These are phyloP conservation scores for Vicia faba DNA, from an alignment of 306 rosid species.

Conservation along the genomic window DNA sequence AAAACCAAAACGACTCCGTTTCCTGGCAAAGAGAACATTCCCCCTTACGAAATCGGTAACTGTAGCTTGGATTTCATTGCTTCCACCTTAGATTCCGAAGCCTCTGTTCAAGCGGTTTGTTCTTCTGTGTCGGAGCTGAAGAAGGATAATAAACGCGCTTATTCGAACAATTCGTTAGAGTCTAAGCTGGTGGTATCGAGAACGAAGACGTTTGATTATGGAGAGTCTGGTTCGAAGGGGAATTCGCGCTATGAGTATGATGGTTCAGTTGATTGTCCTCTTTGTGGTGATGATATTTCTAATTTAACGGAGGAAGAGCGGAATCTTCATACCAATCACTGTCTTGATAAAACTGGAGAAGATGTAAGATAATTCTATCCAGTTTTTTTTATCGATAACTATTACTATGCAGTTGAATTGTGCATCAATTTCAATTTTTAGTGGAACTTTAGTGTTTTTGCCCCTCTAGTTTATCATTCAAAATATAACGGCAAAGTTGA, in stretches of 20 bases:
- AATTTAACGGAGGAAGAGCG: slow-evolving; percentile 60
- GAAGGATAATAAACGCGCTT: slow-evolving; percentile 35
- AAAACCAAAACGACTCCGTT: slow-evolving; percentile 35
- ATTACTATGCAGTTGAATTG: background rate
- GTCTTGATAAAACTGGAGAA: slow-evolving; percentile 58
- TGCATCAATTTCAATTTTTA: background rate
- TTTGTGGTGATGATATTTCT: slow-evolving; percentile 74
- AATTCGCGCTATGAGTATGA: slow-evolving; percentile 45
- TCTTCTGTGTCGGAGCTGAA: slow-evolving; percentile 39
- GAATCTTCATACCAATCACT: slow-evolving; percentile 66
- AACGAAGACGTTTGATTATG: slow-evolving; percentile 23
- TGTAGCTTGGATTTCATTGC: slow-evolving; percentile 63
- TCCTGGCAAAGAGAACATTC: slow-evolving; percentile 52
- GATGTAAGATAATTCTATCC: slow-evolving; percentile 40
- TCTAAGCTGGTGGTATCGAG: slow-evolving; percentile 53
- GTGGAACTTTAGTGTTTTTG: too few species aligned
- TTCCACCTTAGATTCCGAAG: slow-evolving; percentile 47
- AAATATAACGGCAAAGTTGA: background rate
- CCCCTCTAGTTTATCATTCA: background rate
- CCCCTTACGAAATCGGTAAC: slow-evolving; percentile 37
- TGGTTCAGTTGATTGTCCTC: slow-evolving; percentile 59
- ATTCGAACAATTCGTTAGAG: slow-evolving; percentile 67
- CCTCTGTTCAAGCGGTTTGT: background rate
- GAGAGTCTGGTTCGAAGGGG: slow-evolving; percentile 47
- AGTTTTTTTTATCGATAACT: background rate